These are phyloP conservation scores for Coccinonectria pachysandricola DNA, from an alignment of 2,329 filamentous ascomycete species.

Conservation along the genomic window DNA sequence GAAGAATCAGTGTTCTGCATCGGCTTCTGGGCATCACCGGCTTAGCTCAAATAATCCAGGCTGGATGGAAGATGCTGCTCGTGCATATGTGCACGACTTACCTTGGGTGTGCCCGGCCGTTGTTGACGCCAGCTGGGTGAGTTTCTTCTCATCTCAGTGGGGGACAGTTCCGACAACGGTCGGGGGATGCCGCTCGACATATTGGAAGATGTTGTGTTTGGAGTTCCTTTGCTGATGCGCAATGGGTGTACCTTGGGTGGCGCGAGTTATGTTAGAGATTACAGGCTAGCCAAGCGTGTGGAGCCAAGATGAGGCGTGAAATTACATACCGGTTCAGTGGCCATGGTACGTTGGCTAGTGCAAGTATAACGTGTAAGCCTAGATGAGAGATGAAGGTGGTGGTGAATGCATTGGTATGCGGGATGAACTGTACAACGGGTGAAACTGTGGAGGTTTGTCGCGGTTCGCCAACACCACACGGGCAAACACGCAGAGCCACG, in stretches of 20 bases:
- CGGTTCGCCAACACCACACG: too few relatives aligned
- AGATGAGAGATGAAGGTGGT: conserved; percentile 16
- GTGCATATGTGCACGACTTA: conserved; percentile 17
- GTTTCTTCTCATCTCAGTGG: conserved; percentile 77
- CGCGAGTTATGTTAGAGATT: too few relatives aligned
- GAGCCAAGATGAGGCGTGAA: conserved; percentile 8
- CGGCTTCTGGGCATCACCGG: conserved; percentile 46
- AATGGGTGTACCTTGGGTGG: conserved; percentile 57
- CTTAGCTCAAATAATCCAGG: conserved; percentile 27
- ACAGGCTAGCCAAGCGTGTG: too few relatives aligned
- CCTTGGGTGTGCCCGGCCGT: conserved; percentile 38
- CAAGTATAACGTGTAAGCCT: conserved; percentile 11
- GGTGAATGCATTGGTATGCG: conserved; percentile 26
- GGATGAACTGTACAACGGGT: conserved; percentile 12
- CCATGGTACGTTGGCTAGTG: conserved; percentile 22
- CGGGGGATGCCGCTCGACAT: conserved; percentile 52
- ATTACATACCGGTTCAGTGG: conserved; percentile 28
- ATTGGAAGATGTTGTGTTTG: conserved; percentile 51
- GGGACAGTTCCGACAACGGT: conserved; percentile 81
- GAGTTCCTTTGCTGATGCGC: conserved; percentile 64
- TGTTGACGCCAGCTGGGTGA: conserved; percentile 87
- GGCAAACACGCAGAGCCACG: too few relatives aligned
- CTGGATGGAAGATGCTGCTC: too few relatives aligned
- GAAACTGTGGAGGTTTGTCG: conserved; percentile 22
- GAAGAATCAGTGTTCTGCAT: conserved; percentile 63